These are phyloP conservation scores for Oxalis stricta DNA, from an alignment of 441 rosid genomes.

Conservation along the genomic window DNA sequence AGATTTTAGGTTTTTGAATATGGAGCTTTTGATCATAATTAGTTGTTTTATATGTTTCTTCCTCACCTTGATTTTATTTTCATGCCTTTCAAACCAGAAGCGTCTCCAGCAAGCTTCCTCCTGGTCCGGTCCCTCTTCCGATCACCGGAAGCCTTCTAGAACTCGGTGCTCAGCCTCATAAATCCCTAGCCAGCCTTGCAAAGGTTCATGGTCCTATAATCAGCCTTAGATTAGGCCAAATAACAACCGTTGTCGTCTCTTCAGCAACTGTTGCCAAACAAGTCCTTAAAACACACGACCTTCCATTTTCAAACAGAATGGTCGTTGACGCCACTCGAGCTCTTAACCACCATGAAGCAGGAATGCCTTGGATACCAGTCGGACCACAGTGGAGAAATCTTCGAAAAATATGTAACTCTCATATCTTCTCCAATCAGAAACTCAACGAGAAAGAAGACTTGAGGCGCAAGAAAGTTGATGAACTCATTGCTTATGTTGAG, in stretches of 20 bases:
- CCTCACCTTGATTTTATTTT: no score
- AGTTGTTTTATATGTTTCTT: no score
- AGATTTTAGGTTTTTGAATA: no score
- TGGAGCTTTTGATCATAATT: no score
- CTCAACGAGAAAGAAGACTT: conserved; percentile 11
- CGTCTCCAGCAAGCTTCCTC: conserved; percentile 10
- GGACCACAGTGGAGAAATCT: conserved; percentile 15
- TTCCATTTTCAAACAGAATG: conserved; percentile 10
- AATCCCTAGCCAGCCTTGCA: conserved; percentile 16
- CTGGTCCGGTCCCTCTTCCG: conserved; percentile 18
- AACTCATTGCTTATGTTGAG: conserved; percentile 9
- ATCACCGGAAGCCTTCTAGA: conserved; percentile 15
- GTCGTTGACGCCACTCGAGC: conserved; percentile 6
- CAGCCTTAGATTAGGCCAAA: conserved; percentile 14
- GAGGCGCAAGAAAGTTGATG: conserved; percentile 13
- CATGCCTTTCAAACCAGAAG: background rate
- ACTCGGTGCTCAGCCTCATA: conserved; percentile 23
- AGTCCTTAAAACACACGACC: conserved; percentile 23
- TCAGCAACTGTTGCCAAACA: conserved; percentile 12
- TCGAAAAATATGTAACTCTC: conserved; percentile 16
- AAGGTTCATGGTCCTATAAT: conserved; percentile 19
- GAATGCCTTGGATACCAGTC: conserved; percentile 10
- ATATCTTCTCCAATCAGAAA: conserved; percentile 14
- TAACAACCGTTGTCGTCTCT: conserved; percentile 12
- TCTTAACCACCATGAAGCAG: conserved; percentile 6